Evolutionary conservation across 495 filamentous ascomycete genomes (phyloP).

Genomic region (Penicillium bovifimosum): DNA sequence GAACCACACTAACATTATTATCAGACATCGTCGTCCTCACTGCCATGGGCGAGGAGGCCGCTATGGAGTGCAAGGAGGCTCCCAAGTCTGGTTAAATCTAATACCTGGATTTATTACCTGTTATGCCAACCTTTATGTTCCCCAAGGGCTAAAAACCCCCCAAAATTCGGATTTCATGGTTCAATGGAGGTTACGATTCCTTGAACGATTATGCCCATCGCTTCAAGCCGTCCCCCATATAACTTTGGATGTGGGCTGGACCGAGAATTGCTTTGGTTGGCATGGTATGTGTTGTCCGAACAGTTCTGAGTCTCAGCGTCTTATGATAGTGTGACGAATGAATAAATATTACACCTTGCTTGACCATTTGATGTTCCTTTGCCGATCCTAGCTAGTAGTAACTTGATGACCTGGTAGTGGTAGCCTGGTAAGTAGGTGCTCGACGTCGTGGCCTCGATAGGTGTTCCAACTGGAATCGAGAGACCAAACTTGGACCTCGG

Average conservation of each 20-base stretch:
- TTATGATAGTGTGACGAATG: constrained; percentile 47
- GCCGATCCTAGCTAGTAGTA: too few species aligned
- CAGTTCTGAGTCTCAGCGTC: constrained; percentile 37
- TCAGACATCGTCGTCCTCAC: constrained; percentile 84
- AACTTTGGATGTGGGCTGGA: constrained; percentile 40
- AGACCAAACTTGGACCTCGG: too few species aligned
- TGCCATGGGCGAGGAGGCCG: constrained; percentile 92
- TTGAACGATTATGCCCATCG: constrained; percentile 26
- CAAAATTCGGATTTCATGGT: constrained; percentile 29
- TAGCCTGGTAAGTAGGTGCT: too few species aligned
- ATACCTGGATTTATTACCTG: constrained; percentile 24
- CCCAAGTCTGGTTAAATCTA: constrained; percentile 38
- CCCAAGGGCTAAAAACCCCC: constrained; percentile 21
- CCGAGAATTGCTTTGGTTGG: constrained; percentile 39
- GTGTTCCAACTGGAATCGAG: too few species aligned
- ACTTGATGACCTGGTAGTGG: too few species aligned
- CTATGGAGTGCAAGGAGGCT: constrained; percentile 91
- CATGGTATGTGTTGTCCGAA: constrained; percentile 36
- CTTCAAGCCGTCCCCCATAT: constrained; percentile 21
- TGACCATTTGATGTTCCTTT: not conserved
- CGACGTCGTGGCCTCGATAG: too few species aligned
- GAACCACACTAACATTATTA: constrained; percentile 4
- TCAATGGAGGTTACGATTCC: constrained; percentile 28
- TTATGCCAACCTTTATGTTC: constrained; percentile 34
- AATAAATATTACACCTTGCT: constrained; percentile 28